phyloP scores from a whole-genome alignment of 768 basidiomycete genomes.

The Daedaleopsis nitida region DNA sequence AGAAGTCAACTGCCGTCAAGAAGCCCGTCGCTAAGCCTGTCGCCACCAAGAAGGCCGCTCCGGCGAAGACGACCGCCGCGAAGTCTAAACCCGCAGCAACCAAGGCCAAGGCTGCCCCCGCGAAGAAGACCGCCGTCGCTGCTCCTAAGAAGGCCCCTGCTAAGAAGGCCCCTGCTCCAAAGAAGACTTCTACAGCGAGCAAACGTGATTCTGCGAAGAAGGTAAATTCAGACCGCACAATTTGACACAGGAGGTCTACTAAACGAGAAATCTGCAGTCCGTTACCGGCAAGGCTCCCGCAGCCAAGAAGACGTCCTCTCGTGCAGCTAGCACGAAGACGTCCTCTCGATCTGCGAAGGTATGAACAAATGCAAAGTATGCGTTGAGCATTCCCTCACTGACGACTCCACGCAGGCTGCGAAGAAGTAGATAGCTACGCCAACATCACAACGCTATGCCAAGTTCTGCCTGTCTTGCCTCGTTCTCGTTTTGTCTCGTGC shows the following conservation, averaged over 20 bases:
- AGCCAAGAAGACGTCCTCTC: slow-evolving; percentile 13
- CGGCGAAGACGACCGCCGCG: slow-evolving; percentile 20
- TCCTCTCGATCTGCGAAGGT: slow-evolving; percentile 15
- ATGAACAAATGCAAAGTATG: background rate
- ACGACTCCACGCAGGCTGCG: slow-evolving; percentile 3
- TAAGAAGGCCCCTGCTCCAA: slow-evolving; percentile 43
- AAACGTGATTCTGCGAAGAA: slow-evolving; percentile 66
- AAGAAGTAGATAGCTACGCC: slow-evolving; percentile 10
- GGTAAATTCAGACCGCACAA: slow-evolving; percentile 35
- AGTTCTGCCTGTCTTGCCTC: background rate
- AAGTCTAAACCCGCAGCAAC: slow-evolving; percentile 21
- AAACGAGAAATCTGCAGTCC: slow-evolving; percentile 6
- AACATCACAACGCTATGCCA: background rate
- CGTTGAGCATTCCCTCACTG: background rate
- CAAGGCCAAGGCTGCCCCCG: slow-evolving; percentile 8
- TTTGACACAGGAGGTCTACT: background rate
- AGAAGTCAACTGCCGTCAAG: slow-evolving; percentile 38
- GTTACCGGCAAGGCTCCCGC: slow-evolving; percentile 20
- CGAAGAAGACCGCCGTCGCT: slow-evolving; percentile 23
- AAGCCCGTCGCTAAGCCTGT: slow-evolving; percentile 45
- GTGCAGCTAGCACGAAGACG: slow-evolving; percentile 12
- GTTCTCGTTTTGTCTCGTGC: background rate
- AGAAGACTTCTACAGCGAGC: slow-evolving; percentile 39
- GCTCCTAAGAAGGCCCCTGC: slow-evolving; percentile 35
- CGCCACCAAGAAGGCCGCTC: slow-evolving; percentile 27